Percentiles rank a stretch among this genome's conserved stretches.
Conservation (phyloP, 257 asterid species). For the Fraxinus excelsior region DNA sequence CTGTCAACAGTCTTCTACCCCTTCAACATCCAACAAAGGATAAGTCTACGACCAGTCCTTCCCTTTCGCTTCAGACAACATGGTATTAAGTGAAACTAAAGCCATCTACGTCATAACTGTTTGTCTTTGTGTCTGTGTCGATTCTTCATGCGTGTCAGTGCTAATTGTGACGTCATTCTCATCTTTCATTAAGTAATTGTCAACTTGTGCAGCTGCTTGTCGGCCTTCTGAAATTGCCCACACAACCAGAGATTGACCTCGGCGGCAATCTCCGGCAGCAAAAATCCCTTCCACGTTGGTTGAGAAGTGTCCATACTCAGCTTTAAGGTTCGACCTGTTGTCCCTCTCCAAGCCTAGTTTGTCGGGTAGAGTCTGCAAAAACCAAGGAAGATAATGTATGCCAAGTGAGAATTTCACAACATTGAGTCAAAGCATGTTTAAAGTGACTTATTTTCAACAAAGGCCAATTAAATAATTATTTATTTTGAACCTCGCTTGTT, state of each 20-base stretch:
- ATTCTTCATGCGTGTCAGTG: neutral
- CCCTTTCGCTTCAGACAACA: neutral
- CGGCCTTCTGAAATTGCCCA: constrained; percentile 99
- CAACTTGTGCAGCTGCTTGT: constrained; percentile 91
- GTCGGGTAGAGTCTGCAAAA: constrained; percentile 68
- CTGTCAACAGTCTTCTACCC: neutral
- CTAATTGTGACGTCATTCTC: constrained; percentile 22
- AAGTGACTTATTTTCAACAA: no score
- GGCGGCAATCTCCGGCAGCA: constrained; percentile 96
- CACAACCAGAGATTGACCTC: constrained; percentile 95
- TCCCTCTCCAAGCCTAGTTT: constrained; percentile 82
- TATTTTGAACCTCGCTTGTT: neutral
- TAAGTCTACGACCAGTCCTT: neutral
- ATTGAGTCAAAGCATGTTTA: neutral
- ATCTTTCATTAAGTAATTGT: constrained; percentile 64
- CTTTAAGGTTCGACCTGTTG: constrained; percentile 83
- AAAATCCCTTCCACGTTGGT: constrained; percentile 87
- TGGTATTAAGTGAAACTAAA: neutral
- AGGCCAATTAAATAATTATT: neutral
- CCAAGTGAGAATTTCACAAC: constrained; percentile 6
- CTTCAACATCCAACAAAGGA: neutral
- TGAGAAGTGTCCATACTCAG: constrained; percentile 82
- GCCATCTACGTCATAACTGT: constrained; percentile 49
- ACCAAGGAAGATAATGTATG: neutral
- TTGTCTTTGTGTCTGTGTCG: constrained; percentile 42